These are phyloP conservation scores for Miscanthus lutarioriparius DNA, from an alignment of 176 grass and related monocot genomes.

Conservation along the genomic window DNA sequence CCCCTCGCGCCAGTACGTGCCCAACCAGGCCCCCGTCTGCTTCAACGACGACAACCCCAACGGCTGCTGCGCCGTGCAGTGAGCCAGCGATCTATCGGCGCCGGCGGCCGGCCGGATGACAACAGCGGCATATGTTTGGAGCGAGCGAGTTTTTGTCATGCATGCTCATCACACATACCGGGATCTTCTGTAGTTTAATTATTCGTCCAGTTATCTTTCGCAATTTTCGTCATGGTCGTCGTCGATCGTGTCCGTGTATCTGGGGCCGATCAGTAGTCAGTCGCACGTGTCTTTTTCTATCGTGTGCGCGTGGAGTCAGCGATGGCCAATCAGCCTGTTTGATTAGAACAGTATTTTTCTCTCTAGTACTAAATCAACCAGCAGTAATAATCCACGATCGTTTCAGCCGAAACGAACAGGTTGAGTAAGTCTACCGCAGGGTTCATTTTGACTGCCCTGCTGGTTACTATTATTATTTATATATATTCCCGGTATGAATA, in stretches of 20 bases:
- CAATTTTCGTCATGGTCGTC: no score
- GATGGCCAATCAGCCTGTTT: no score
- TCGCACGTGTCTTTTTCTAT: not conserved
- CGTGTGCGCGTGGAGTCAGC: not conserved
- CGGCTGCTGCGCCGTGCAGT: conserved; percentile 29
- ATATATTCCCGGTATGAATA: no score
- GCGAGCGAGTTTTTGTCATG: not conserved
- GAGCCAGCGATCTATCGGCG: not conserved
- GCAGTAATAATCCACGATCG: no score
- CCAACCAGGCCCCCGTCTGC: not conserved
- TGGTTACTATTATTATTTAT: no score
- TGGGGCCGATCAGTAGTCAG: no score
- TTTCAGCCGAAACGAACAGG: no score
- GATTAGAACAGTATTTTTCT: no score
- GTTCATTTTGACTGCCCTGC: not conserved
- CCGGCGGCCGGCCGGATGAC: not conserved
- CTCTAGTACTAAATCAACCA: no score
- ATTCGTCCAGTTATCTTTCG: no score
- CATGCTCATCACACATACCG: not conserved
- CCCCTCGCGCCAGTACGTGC: not conserved
- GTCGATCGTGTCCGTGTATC: no score
- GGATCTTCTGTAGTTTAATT: not conserved
- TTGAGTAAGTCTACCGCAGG: not conserved
- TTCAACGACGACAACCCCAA: not conserved
- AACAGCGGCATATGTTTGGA: not conserved